Evolutionary conservation across 371 early-diverging fungal species (phyloP).

Genomic region (Lichtheimia corymbifera): DNA sequence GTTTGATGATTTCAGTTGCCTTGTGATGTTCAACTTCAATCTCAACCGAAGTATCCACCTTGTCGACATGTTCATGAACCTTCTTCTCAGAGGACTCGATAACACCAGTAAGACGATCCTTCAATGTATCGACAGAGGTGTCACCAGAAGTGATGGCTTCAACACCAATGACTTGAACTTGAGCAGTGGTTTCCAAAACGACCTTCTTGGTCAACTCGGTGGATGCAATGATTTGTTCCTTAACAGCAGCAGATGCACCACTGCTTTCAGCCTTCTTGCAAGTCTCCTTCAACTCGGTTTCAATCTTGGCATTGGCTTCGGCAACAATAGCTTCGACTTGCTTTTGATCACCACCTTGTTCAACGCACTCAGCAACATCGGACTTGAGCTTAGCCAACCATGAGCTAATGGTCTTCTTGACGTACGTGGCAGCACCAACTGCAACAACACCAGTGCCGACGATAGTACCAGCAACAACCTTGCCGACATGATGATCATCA

Average conservation of each 20-base stretch:
- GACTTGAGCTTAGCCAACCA: background rate
- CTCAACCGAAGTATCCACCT: constrained; percentile 1
- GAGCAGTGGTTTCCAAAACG: constrained; percentile 7
- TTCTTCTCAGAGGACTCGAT: constrained; percentile 26
- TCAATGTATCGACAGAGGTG: background rate
- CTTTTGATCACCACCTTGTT: background rate
- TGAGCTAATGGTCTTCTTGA: background rate
- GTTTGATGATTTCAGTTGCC: background rate
- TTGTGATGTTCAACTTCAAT: constrained; percentile 9
- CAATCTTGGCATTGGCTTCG: constrained; percentile 1
- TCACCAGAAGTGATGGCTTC: constrained; percentile 6
- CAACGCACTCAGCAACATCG: background rate
- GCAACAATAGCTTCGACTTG: background rate
- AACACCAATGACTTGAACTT: constrained; percentile 16
- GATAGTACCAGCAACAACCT: background rate
- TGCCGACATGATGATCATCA: constrained; percentile 1
- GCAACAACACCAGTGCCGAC: constrained; percentile 6
- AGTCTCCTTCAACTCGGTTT: background rate
- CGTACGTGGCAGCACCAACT: background rate
- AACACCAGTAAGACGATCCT: constrained; percentile 25
- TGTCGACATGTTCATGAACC: constrained; percentile 22
- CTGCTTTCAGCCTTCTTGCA: constrained; percentile 13
- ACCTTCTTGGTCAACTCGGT: constrained; percentile 10
- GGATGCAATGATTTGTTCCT: constrained; percentile 3
- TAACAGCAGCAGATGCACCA: constrained; percentile 4